Evolutionary conservation across 2,329 filamentous ascomycete species (phyloP).

Genomic region (Pseudogymnoascus sp.): DNA sequence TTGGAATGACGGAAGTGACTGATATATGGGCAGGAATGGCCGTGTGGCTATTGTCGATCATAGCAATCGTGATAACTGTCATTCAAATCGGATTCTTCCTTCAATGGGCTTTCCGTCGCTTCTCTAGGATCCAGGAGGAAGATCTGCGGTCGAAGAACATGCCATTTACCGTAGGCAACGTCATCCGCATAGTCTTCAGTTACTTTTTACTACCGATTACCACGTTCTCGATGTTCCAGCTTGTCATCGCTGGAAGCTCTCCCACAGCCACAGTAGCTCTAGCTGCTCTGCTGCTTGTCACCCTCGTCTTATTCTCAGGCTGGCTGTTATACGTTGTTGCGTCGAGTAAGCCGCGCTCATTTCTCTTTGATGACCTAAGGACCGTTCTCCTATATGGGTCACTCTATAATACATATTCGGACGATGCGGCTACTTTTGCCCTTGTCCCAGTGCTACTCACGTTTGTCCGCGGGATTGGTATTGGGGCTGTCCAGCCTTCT

Average conservation of each 20-base stretch:
- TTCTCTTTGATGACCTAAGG: constrained; percentile 86
- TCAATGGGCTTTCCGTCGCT: constrained; percentile 66
- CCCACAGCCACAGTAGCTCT: constrained; percentile 64
- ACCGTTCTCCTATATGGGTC: constrained; percentile 87
- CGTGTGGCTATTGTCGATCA: constrained; percentile 76
- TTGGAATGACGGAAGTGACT: constrained; percentile 65
- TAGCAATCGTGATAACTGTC: constrained; percentile 57
- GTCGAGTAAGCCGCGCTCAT: constrained; percentile 70
- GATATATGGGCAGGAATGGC: constrained; percentile 96
- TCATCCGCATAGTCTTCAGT: constrained; percentile 82
- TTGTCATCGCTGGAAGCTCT: constrained; percentile 65
- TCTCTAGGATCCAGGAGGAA: constrained; percentile 69
- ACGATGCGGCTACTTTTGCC: constrained; percentile 84
- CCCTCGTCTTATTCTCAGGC: constrained; percentile 63
- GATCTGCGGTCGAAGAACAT: constrained; percentile 87
- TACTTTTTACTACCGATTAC: constrained; percentile 86
- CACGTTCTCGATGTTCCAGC: constrained; percentile 80
- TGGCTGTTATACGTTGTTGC: constrained; percentile 80
- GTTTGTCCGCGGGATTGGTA: constrained; percentile 77
- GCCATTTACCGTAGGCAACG: constrained; percentile 72
- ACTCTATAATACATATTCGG: constrained; percentile 94
- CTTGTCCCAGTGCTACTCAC: constrained; percentile 79
- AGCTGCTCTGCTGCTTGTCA: constrained; percentile 64
- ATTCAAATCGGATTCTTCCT: constrained; percentile 69
- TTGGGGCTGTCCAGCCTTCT: constrained; percentile 86